Percentiles rank a stretch among this genome's conserved stretches.
Conservation (phyloP, 345 rosid species). For the Nasturtium officinale region DNA sequence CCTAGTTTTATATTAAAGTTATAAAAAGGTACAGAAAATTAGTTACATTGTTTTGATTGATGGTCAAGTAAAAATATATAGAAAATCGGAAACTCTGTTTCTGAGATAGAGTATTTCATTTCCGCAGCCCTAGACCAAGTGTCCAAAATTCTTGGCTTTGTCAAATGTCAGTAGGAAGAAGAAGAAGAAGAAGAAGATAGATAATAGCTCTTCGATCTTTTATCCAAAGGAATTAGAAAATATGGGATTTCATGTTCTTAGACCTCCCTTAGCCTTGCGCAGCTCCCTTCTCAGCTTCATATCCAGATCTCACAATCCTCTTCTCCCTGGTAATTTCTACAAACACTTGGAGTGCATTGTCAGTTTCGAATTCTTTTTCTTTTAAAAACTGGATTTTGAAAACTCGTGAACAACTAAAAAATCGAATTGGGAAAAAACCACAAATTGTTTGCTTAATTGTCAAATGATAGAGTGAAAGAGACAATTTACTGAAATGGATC, state of each 20-base stretch:
- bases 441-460: not conserved
- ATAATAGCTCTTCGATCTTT: not conserved
- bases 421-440: not conserved
- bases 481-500: not conserved
- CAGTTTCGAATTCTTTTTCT: not conserved
- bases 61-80: too few species aligned
- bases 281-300: slow-evolving; percentile 39
- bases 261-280: slow-evolving; percentile 47
- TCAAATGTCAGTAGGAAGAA: not conserved
- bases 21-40: too few species aligned
- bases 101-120: too few species aligned
- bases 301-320: slow-evolving; percentile 45
- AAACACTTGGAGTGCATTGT: slow-evolving; percentile 36
- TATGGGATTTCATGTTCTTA: slow-evolving; percentile 55
- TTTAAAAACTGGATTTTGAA: not conserved
- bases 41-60: too few species aligned
- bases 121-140: too few species aligned
- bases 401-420: not conserved
- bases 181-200: slow-evolving; percentile 2
- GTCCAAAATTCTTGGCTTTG: not conserved
- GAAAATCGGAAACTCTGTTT: too few species aligned
- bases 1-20: too few species aligned
- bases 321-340: slow-evolving; percentile 47
- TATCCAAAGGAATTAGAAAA: not conserved
- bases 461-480: not conserved